A percentile compares a stretch with the other conserved stretches of the same genome.
phyloP scores from a whole-genome alignment of 2,329 filamentous ascomycete genomes.

The Grosmannia clavigera region DNA sequence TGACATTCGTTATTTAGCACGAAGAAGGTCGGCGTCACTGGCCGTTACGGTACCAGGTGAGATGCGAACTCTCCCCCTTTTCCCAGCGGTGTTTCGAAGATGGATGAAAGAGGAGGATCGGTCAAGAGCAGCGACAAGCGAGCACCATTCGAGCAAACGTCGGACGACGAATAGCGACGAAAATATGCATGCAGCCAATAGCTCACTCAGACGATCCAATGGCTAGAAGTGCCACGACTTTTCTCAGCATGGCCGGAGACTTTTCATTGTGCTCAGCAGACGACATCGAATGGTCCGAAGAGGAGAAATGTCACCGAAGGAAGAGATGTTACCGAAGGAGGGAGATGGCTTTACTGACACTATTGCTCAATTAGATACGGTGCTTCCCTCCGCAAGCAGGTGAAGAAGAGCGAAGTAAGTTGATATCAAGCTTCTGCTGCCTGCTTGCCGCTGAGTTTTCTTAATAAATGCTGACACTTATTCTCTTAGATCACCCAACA shows the following conservation, averaged over 20 bases:
- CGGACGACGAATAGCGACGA: not conserved
- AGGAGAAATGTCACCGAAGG: not conserved
- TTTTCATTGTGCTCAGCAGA: not conserved
- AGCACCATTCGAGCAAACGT: not conserved
- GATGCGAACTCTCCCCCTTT: not conserved
- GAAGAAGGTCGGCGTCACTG: conserved; percentile 97
- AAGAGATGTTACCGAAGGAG: not conserved
- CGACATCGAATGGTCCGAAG: not conserved
- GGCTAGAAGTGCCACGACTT: not conserved
- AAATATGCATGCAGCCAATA: not conserved
- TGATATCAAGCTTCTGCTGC: not conserved
- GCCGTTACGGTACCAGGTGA: conserved; percentile 35
- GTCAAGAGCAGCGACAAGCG: not conserved
- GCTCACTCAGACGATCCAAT: not conserved
- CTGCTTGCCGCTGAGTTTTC: not conserved
- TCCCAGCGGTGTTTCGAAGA: not conserved
- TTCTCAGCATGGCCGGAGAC: not conserved
- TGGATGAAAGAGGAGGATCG: not conserved
- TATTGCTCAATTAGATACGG: conserved; percentile 56
- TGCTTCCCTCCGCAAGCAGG: conserved; percentile 95
- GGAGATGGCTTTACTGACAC: not conserved
- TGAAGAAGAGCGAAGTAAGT: conserved; percentile 90
- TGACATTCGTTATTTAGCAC: conserved; percentile 37
- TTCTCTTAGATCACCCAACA: conserved; percentile 66
- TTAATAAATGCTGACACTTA: not conserved